Conservation (phyloP, 495 filamentous ascomycete species). For the Tuber umbilicatum region DNA sequence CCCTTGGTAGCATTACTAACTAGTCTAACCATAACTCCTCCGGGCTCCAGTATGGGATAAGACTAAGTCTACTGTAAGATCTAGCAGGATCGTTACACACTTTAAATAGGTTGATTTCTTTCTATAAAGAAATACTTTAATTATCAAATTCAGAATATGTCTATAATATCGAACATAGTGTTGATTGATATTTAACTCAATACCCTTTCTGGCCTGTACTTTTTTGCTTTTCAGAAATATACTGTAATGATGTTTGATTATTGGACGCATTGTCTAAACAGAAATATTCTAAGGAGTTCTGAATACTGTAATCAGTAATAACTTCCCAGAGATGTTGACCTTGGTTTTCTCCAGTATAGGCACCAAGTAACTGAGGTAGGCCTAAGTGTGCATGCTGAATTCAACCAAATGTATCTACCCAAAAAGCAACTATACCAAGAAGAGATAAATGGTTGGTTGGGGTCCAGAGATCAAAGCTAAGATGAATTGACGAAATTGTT, state of each 20-base stretch:
- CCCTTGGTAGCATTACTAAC: no score
- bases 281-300: conserved; percentile 18
- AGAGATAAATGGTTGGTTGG: conserved; percentile 1
- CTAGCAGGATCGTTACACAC: no score
- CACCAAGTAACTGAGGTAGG: conserved; percentile 2
- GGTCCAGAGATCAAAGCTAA: conserved; percentile 22
- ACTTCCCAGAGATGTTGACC: conserved; percentile 10
- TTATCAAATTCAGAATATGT: not conserved
- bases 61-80: no score
- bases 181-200: not conserved
- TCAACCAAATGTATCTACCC: not conserved
- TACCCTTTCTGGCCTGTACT: not conserved
- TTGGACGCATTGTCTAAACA: conserved; percentile 29
- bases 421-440: no score
- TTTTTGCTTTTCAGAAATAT: not conserved
- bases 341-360: conserved; percentile 31
- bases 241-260: conserved; percentile 8
- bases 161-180: not conserved
- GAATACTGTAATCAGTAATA: conserved; percentile 25
- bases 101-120: not conserved
- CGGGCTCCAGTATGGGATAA: no score
- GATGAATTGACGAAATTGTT: conserved; percentile 7
- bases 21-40: no score
- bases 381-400: conserved; percentile 8
- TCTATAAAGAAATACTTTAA: not conserved